Evolutionary conservation across 345 rosid species (phyloP).

Genomic region (Cardamine chenopodiifolia): DNA sequence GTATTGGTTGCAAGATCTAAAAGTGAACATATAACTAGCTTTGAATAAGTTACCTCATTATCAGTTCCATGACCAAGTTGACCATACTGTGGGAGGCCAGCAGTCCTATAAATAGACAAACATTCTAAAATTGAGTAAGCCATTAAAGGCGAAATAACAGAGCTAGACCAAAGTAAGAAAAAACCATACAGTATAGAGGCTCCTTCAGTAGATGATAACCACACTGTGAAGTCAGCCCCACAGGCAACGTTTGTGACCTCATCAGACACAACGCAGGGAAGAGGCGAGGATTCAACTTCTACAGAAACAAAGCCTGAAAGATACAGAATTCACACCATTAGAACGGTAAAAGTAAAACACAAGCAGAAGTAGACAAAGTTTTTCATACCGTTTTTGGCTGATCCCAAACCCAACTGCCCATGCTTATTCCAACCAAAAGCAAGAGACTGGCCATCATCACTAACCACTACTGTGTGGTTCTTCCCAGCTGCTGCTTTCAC

Average conservation of each 20-base stretch:
- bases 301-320: conserved; percentile 38
- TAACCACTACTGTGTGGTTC: conserved; percentile 82
- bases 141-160: neutral
- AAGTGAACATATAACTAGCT: neutral
- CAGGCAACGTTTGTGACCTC: conserved; percentile 78
- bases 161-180: conserved; percentile 48
- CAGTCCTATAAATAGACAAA: conserved; percentile 65
- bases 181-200: conserved; percentile 90
- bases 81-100: conserved; percentile 98
- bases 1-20: neutral
- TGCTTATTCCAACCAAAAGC: conserved; percentile 98
- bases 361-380: neutral
- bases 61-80: conserved; percentile 99
- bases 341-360: neutral
- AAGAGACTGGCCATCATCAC: conserved; percentile 73
- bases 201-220: conserved; percentile 90
- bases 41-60: conserved; percentile 65
- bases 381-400: conserved; percentile 66
- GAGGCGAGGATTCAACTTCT: conserved; percentile 79
- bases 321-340: conserved; percentile 6
- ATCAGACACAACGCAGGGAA: conserved; percentile 76
- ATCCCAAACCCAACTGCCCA: conserved; percentile 94
- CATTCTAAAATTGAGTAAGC: conserved; percentile 27
- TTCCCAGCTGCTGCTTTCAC: conserved; percentile 74
- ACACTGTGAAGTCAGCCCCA: conserved; percentile 93